phyloP scores from a whole-genome alignment of 345 rosid genomes.

The Atalantia buxifolia region DNA sequence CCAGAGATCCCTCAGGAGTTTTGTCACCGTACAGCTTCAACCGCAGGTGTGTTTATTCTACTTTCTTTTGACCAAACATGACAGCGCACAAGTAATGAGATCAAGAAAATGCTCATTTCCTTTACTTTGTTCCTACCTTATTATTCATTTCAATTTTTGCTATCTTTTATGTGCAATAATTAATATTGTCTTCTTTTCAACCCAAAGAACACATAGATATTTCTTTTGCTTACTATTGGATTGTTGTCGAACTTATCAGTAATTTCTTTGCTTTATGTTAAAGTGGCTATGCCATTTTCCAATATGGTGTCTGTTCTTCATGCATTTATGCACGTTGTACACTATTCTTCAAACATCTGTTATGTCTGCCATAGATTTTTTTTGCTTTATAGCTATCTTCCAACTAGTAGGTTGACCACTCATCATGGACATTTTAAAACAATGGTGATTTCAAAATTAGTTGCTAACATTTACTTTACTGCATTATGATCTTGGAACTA shows the following conservation, averaged over 20 bases:
- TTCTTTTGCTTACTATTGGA: neutral
- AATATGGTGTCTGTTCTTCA: neutral
- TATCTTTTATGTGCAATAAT: neutral
- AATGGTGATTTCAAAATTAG: neutral
- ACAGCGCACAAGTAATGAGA: neutral
- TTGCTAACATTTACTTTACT: neutral
- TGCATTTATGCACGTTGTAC: neutral
- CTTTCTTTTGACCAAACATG: neutral
- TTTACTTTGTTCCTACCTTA: neutral
- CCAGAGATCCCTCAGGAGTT: constrained; percentile 62
- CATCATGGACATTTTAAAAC: neutral
- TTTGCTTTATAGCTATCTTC: neutral
- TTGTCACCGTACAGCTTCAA: constrained; percentile 58
- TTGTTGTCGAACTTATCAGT: neutral
- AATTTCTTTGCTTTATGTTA: neutral
- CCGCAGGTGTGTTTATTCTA: constrained; percentile 48
- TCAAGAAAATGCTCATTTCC: neutral
- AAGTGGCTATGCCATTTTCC: neutral
- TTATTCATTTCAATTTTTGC: neutral
- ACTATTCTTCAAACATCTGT: neutral
- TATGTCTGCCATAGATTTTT: neutral
- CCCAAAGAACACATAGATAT: too few species aligned
- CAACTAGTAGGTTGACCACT: neutral
- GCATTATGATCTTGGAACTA: neutral
- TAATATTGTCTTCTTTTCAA: neutral